These are phyloP conservation scores for Pugionium cornutum DNA, from an alignment of 345 rosid genomes.

Conservation along the genomic window DNA sequence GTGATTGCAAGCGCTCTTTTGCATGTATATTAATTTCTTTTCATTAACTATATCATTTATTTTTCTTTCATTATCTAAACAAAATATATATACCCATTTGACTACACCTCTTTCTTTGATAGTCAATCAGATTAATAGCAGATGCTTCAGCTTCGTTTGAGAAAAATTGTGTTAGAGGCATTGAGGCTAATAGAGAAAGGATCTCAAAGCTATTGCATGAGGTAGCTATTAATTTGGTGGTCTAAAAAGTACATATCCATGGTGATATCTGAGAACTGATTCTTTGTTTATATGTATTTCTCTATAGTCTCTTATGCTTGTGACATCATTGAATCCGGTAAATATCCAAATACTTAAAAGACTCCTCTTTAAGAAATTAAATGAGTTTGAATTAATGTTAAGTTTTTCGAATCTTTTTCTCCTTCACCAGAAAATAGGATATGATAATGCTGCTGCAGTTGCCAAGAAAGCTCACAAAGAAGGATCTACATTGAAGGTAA, in stretches of 20 bases:
- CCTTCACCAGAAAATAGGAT: slow-evolving; percentile 78
- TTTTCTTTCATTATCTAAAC: no score
- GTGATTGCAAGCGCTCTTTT: slow-evolving; percentile 87
- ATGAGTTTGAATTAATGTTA: slow-evolving; percentile 1
- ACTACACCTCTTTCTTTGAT: slow-evolving; percentile 22
- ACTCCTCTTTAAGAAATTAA: not conserved
- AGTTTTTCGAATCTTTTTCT: slow-evolving; percentile 20
- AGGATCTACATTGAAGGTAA: slow-evolving; percentile 86
- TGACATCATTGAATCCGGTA: slow-evolving; percentile 95
- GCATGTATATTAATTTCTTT: slow-evolving; percentile 53
- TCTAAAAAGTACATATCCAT: slow-evolving; percentile 15
- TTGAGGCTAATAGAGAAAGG: slow-evolving; percentile 83
- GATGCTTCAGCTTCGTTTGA: slow-evolving; percentile 94
- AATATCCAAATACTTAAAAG: slow-evolving; percentile 35
- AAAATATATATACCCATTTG: slow-evolving; percentile 1
- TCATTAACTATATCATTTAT: not conserved
- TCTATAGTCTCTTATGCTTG: slow-evolving; percentile 88
- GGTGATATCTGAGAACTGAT: not conserved
- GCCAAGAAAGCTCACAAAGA: slow-evolving; percentile 98
- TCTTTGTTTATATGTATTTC: slow-evolving; percentile 11
- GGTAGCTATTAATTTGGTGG: slow-evolving; percentile 48
- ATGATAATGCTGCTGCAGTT: slow-evolving; percentile 96
- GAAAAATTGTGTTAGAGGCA: slow-evolving; percentile 87
- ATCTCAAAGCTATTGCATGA: slow-evolving; percentile 87
- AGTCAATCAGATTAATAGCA: slow-evolving; percentile 86